Conservation (phyloP, 345 rosid genomes). For the Lepidium didymum region DNA sequence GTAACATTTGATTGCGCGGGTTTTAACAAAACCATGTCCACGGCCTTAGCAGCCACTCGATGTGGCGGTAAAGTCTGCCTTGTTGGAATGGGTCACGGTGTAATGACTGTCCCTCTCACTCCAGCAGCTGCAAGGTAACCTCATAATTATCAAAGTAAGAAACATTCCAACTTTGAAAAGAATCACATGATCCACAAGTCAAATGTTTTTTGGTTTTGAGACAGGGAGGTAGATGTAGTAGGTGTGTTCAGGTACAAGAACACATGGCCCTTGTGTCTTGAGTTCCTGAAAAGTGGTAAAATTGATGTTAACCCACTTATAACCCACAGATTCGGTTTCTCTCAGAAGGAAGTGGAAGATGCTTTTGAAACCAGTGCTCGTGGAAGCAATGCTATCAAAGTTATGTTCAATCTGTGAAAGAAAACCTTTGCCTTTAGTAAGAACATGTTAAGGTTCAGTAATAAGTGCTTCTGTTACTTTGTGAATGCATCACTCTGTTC, state of each 20-base stretch:
- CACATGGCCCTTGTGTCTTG: slow-evolving; percentile 89
- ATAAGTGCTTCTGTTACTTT: slow-evolving; percentile 1
- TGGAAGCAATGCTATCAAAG: slow-evolving; percentile 81
- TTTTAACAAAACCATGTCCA: slow-evolving; percentile 78
- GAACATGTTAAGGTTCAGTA: neutral
- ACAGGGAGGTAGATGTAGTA: slow-evolving; percentile 83
- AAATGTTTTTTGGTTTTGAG: neutral
- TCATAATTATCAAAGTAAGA: neutral
- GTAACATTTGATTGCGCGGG: slow-evolving; percentile 92
- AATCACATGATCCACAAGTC: neutral
- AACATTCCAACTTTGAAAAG: neutral
- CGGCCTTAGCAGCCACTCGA: slow-evolving; percentile 62
- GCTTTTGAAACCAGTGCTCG: slow-evolving; percentile 84
- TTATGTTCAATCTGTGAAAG: slow-evolving; percentile 74
- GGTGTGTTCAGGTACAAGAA: slow-evolving; percentile 76
- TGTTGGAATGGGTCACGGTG: slow-evolving; percentile 63
- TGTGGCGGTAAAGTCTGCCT: slow-evolving; percentile 97
- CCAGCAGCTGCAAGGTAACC: slow-evolving; percentile 86
- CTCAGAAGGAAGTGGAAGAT: slow-evolving; percentile 77
- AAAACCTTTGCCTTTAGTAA: neutral
- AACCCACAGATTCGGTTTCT: slow-evolving; percentile 81
- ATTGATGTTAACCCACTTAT: slow-evolving; percentile 81
- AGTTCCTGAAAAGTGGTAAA: slow-evolving; percentile 66
- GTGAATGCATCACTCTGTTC: neutral
- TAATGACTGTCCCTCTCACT: slow-evolving; percentile 83